Conservation (phyloP, 2,329 filamentous ascomycete species). For the Fusarium sp. region DNA sequence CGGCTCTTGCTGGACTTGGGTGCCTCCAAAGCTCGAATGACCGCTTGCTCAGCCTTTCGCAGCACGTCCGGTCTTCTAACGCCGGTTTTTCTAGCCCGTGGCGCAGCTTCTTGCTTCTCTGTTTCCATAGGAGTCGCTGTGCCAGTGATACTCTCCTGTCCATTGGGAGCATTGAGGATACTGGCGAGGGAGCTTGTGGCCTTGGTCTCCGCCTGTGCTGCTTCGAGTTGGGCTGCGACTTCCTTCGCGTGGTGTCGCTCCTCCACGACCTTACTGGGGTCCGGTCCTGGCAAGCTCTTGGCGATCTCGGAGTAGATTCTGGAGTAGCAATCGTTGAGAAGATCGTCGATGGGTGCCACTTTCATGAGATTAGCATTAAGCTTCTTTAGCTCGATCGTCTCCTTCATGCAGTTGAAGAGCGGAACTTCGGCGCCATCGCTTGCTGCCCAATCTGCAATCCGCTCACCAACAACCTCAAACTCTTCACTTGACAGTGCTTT, state of each 20-base stretch:
- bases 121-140: constrained; percentile 52
- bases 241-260: constrained; percentile 58
- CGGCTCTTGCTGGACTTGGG: constrained; percentile 61
- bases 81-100: constrained; percentile 55
- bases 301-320: constrained; percentile 77
- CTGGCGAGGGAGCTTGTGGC: constrained; percentile 53
- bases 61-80: constrained; percentile 68
- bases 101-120: constrained; percentile 57
- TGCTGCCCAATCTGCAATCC: constrained; percentile 66
- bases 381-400: constrained; percentile 69
- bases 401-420: constrained; percentile 66
- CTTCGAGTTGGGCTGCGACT: constrained; percentile 53
- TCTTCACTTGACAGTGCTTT: constrained; percentile 65
- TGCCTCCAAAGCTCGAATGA: constrained; percentile 62
- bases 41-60: constrained; percentile 70
- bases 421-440: constrained; percentile 52
- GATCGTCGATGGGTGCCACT: constrained; percentile 84
- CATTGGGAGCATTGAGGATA: constrained; percentile 57
- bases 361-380: constrained; percentile 92
- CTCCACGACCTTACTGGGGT: constrained; percentile 60
- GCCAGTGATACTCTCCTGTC: constrained; percentile 52
- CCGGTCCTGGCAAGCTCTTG: constrained; percentile 65
- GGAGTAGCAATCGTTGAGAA: constrained; percentile 92
- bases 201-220: constrained; percentile 50
- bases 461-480: constrained; percentile 67